phyloP scores from a whole-genome alignment of 2,329 filamentous ascomycete species.

The Westerdykella aurantiaca region DNA sequence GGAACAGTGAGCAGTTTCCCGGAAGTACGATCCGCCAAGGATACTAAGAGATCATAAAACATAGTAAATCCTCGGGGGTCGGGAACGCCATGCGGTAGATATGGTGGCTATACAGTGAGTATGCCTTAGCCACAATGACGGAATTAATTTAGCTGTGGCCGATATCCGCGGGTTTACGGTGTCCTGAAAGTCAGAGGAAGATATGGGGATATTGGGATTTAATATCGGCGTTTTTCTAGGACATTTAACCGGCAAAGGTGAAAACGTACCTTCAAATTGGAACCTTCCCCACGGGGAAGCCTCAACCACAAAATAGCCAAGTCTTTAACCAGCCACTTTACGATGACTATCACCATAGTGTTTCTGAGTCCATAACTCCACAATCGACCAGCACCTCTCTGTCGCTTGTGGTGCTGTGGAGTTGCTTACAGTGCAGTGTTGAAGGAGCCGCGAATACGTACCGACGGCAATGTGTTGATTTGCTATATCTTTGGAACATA shows the following conservation, averaged over 20 bases:
- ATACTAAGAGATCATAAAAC: conserved; percentile 4
- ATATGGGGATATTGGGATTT: conserved; percentile 4
- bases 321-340: conserved; percentile 5
- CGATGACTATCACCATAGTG: conserved; percentile 4
- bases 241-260: conserved; percentile 12
- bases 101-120: conserved; percentile 1
- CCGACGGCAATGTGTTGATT: conserved; percentile 9
- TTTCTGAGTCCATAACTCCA: neutral
- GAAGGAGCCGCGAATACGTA: conserved; percentile 4
- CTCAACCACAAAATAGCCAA: conserved; percentile 1
- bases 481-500: conserved; percentile 2
- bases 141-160: conserved; percentile 6
- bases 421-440: neutral
- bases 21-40: neutral
- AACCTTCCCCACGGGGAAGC: neutral
- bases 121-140: conserved; percentile 7
- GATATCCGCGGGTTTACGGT: neutral
- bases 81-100: conserved; percentile 3
- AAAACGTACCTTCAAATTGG: conserved; percentile 4
- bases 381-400: conserved; percentile 1
- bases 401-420: conserved; percentile 3
- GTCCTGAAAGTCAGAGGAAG: conserved; percentile 1
- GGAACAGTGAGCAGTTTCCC: neutral
- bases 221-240: conserved; percentile 1
- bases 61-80: neutral